These are phyloP conservation scores for Periconia sp. DNA, from an alignment of 2,329 filamentous ascomycete species.

Conservation along the genomic window DNA sequence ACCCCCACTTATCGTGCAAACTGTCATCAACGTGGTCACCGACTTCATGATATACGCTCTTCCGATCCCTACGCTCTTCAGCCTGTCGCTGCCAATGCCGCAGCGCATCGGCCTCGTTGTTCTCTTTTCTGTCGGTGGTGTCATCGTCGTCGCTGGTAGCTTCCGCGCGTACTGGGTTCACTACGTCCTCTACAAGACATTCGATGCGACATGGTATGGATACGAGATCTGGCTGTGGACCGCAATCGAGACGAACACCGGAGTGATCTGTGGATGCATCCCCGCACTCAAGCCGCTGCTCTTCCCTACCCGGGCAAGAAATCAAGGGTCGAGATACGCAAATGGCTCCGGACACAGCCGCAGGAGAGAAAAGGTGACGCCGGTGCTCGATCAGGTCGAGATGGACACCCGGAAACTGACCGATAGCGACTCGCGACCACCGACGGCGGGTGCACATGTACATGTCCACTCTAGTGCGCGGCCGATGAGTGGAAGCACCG, in stretches of 20 bases:
- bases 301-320: constrained; percentile 39
- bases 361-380: constrained; percentile 39
- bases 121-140: constrained; percentile 52
- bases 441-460: constrained; percentile 24
- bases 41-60: constrained; percentile 55
- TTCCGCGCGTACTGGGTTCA: constrained; percentile 57
- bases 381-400: constrained; percentile 40
- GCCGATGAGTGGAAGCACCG: constrained; percentile 42
- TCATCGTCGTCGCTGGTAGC: constrained; percentile 54
- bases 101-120: constrained; percentile 52
- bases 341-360: constrained; percentile 39
- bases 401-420: constrained; percentile 41
- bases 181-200: constrained; percentile 51
- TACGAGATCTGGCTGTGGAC: constrained; percentile 53
- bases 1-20: constrained; percentile 49
- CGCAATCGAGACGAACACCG: constrained; percentile 51
- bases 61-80: constrained; percentile 54
- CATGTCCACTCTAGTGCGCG: constrained; percentile 26
- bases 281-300: constrained; percentile 52
- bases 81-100: constrained; percentile 51
- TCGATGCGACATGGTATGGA: constrained; percentile 55
- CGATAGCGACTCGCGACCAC: constrained; percentile 28
- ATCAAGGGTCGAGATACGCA: constrained; percentile 35
- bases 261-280: constrained; percentile 53
- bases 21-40: constrained; percentile 52